Evolutionary conservation across 2,329 filamentous ascomycete species (phyloP), one percentile per base, ranked within the genome.

Genomic region (Ophiostoma tasmaniense): DNA sequence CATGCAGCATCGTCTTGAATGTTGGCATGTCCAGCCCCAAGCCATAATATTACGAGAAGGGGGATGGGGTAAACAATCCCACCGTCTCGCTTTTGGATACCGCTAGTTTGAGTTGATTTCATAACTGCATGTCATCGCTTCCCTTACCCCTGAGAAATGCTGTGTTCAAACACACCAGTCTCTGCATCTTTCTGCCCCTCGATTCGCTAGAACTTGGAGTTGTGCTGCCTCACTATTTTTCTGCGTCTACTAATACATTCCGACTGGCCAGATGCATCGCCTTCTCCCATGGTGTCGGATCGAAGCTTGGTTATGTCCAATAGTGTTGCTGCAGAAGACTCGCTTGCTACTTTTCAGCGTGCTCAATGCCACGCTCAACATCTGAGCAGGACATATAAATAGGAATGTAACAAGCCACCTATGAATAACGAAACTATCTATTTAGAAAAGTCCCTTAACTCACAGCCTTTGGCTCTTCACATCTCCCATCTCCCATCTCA

Each of bases 61-160:
- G 1, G 28, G n/a, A n/a, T n/a, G n/a, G 50, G 35, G 55, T 30
- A 25, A 39, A 6, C 35, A 45, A 28, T n/a, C n/a, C 50, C 20
- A 37, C 11, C 10, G 50, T 10, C 59, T 69, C 61, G 66, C 61
- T 28, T 55, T 30, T 65, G 25, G 42, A 65, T 66, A 45, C 59
- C 20, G 68, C 66, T 66, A 61, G 37, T 35, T 64, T 65, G 37
- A 66, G 50, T 20, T 35, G 37, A 62, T 69, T 67, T 67, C 61
- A 62, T 69, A 66, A 35, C 59, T 68, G 62, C 66, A 67, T 64
- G 66, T 28, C 69, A 67, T 70, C 69, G 66, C 66, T 66, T 70
- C 69, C 45, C 52, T 64, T 42, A 70, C 69, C 69, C 69, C 69
- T 68, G 69, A 55, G 28, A 68, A 67, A 66, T 70, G 69, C 17